A percentile compares a stretch with the other conserved stretches of the same genome.
Conservation (phyloP, 164 flowering plant species). For the Piper longum region DNA sequence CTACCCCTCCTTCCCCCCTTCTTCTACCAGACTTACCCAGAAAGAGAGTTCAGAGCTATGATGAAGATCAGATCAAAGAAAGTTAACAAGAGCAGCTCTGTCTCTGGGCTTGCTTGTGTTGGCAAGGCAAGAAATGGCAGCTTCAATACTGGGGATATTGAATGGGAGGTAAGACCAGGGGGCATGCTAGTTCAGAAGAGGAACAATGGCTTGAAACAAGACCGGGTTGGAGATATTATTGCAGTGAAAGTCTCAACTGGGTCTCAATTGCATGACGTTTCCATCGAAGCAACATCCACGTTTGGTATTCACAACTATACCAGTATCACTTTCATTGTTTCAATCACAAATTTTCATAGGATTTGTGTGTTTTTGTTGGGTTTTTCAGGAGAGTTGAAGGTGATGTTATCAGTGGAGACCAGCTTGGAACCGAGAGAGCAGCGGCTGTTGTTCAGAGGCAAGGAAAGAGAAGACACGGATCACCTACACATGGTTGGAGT, state of each 20-base stretch:
- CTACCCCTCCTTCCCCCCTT: not conserved
- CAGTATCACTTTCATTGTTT: not conserved
- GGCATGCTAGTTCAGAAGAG: conserved; percentile 93
- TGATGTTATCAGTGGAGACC: conserved; percentile 31
- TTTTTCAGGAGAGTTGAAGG: conserved; percentile 58
- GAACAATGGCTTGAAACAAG: conserved; percentile 19
- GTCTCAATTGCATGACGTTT: conserved; percentile 51
- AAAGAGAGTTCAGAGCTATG: conserved; percentile 9
- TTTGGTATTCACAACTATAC: conserved; percentile 33
- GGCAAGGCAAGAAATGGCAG: conserved; percentile 5
- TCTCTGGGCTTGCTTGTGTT: conserved; percentile 2
- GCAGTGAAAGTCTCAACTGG: conserved; percentile 49
- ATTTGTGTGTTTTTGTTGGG: not conserved
- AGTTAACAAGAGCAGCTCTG: conserved; percentile 45
- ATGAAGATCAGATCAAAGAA: conserved; percentile 56
- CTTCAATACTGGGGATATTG: conserved; percentile 23
- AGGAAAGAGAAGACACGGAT: conserved; percentile 68
- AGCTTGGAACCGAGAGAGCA: conserved; percentile 59
- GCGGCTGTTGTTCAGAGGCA: conserved; percentile 67
- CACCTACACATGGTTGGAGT: conserved; percentile 83
- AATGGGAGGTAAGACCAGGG: conserved; percentile 85
- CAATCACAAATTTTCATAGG: not conserved
- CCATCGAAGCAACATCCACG: conserved; percentile 67
- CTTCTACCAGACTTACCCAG: not conserved
- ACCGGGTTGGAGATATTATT: conserved; percentile 25